Base-by-base conservation (phyloP, 2,329 filamentous ascomycete species). In the Beauveria varroae region DNA sequence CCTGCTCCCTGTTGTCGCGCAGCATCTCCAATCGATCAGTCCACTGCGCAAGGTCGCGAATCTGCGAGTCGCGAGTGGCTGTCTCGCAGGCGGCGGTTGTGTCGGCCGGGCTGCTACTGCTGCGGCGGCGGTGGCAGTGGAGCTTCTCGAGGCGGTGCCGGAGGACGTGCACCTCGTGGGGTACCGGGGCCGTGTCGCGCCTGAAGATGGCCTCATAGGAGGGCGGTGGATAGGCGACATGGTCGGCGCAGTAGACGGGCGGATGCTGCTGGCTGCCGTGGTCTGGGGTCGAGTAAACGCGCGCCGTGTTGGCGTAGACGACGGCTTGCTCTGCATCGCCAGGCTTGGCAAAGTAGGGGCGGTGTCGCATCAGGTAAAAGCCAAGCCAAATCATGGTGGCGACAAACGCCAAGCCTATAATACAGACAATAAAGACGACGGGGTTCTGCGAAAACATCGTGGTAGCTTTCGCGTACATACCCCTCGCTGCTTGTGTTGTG, bases 221-320 rank as follows among this genome's bases (percentile, higher is more conserved):
- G 1, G 65, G 65, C 10, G 65, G 65, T 22, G 65, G 64, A 5
- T 46, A 34, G 6, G 41, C n/a, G 1, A 64, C 24, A 53, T 65
- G 63, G 16, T 53, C 62, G 43, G 61, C 51, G 43, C 60, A 63
- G 41, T 61, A 63, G 2, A 63, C 58, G 9, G 60, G 64, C 12
- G 64, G 60, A 40, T 63, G 57, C 14, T 52, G 44, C 18, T 20
- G 40, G 16, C 20, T n/a, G 20, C 24, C 41, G 22, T 26, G 1
- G 22, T 24, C 28, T n/a, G 20, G 52, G 3, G 0, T 18, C 52
- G 14, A 5, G 8, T 28, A 3, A 3, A 5, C 24, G 16, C 5
- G 5, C 12, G 24, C 16, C 22, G 22, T 52, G 47, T 10, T 20
- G n/a, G 3, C 30, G 28, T 20, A 14, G 40, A 16, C 24, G 46